Base-by-base conservation (phyloP, 2,329 filamentous ascomycete species). In the Botryotinia narcissicola region DNA sequence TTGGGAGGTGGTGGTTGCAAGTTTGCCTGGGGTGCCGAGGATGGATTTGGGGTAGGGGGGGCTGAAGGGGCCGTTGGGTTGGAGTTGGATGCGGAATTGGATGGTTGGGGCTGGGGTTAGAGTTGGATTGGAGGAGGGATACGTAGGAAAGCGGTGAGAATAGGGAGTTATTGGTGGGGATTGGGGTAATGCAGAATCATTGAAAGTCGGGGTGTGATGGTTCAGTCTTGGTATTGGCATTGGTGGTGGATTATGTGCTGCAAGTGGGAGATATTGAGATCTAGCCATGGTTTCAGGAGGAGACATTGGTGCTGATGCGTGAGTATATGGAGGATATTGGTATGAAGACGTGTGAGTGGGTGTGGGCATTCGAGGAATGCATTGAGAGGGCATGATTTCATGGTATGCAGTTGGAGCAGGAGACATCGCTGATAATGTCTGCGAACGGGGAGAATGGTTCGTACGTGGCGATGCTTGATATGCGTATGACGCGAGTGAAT, bases 31-130 rank as follows among this genome's bases (percentile, higher is more conserved):
- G 3, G 22, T 12, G 3, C 64, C 35, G 12, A 54, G 46, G 25
- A 67, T 40, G 4, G 14, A 29, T 54, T 37, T 67, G 3, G 64
- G 25, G 25, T 67, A 67, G 46, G 64, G 64, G 9, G 32, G 10
- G 14, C 64, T 67, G 46, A 67, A 67, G 14, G 64, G 46, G n/a
- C 64, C 46, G 14, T 40, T 29, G 2, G 46, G 46, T 8, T n/a
- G 51, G 46, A 67, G 32, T 35, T 67, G 46, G 25, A 67, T 29
- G 46, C 64, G 64, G 25, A 67, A 67, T 67, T 54, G 64, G 22
- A 67, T 67, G 8, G 46, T 51, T 1, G 46, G 64, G 8, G 7
- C 14, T 42, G 40, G 40, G 12, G 40, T n/a, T 25, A 7, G 44
- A 0, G 12, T 51, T 25, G 14, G 32, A 1, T 37, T 51, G 5